Evolutionary conservation across 495 filamentous ascomycete genomes (phyloP).

Genomic region (Penicillium tannophilum): DNA sequence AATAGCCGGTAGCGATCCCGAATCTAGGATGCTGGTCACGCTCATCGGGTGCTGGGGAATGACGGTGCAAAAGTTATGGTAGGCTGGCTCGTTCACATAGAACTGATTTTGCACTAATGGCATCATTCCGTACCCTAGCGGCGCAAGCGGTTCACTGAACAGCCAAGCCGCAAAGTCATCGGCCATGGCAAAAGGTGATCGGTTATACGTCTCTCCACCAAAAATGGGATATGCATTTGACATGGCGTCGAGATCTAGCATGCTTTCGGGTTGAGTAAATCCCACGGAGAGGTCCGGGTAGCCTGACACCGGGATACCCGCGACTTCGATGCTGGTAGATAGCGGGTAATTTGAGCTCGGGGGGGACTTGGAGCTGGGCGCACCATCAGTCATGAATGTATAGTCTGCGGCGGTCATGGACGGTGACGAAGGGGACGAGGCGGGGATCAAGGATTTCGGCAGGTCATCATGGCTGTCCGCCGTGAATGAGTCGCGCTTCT

Average conservation of each 20-base stretch:
- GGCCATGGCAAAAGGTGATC: conserved; percentile 85
- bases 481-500: conserved; percentile 73
- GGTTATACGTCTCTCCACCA: conserved; percentile 75
- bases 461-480: conserved; percentile 29
- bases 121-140: conserved; percentile 42
- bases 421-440: conserved; percentile 24
- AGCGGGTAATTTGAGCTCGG: conserved; percentile 29
- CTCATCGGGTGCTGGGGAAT: conserved; percentile 77
- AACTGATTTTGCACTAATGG: conserved; percentile 43
- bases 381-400: conserved; percentile 19
- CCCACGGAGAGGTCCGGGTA: conserved; percentile 32
- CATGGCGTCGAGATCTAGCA: conserved; percentile 61
- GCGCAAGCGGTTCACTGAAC: conserved; percentile 66
- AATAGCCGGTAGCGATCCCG: conserved; percentile 73
- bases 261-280: conserved; percentile 22
- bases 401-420: conserved; percentile 27
- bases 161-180: conserved; percentile 93
- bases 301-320: conserved; percentile 22
- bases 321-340: conserved; percentile 30
- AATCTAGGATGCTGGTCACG: conserved; percentile 86
- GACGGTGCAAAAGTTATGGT: conserved; percentile 39
- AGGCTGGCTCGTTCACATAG: conserved; percentile 44
- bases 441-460: conserved; percentile 20
- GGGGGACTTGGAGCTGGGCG: conserved; percentile 20
- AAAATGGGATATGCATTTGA: conserved; percentile 80